Conservation (phyloP, 208 protist species). For the Crithidia bombi region DNA sequence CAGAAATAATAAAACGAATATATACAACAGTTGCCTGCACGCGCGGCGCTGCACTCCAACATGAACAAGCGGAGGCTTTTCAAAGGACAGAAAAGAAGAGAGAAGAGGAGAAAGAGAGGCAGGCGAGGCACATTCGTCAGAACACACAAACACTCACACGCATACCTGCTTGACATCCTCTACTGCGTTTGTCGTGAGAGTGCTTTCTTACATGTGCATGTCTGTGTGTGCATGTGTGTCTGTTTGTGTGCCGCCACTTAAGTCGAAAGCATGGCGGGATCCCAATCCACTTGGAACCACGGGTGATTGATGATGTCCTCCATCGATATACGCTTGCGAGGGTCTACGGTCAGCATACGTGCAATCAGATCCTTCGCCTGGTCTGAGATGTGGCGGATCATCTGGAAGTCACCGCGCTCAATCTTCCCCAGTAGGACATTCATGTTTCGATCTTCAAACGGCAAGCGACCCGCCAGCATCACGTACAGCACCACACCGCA, state of each 20-base stretch:
- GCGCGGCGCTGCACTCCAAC: no score
- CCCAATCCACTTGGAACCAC: slow-evolving; percentile 89
- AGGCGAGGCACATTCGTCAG: slow-evolving; percentile 17
- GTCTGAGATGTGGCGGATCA: slow-evolving; percentile 80
- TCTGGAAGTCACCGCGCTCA: slow-evolving; percentile 89
- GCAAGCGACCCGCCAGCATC: slow-evolving; percentile 92
- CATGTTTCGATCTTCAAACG: slow-evolving; percentile 93
- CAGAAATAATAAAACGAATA: no score
- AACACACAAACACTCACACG: not conserved
- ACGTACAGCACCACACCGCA: slow-evolving; percentile 97
- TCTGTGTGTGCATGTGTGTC: no score
- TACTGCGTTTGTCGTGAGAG: not conserved
- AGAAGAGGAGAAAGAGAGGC: slow-evolving; percentile 29
- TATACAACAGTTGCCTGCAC: no score
- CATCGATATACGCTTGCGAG: slow-evolving; percentile 84
- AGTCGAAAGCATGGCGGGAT: slow-evolving; percentile 47
- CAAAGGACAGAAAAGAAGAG: slow-evolving; percentile 32
- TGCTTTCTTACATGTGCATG: not conserved
- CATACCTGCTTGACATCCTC: not conserved
- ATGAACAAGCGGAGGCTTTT: slow-evolving; percentile 1
- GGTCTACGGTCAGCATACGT: slow-evolving; percentile 88
- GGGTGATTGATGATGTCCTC: slow-evolving; percentile 87
- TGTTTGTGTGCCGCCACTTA: not conserved
- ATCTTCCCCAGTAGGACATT: slow-evolving; percentile 94
- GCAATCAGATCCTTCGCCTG: slow-evolving; percentile 69